Evolutionary conservation across 1,139 yeast genomes (phyloP), one percentile per base, ranked within the genome.

Genomic region (Sugiyamaella xylanicola): DNA sequence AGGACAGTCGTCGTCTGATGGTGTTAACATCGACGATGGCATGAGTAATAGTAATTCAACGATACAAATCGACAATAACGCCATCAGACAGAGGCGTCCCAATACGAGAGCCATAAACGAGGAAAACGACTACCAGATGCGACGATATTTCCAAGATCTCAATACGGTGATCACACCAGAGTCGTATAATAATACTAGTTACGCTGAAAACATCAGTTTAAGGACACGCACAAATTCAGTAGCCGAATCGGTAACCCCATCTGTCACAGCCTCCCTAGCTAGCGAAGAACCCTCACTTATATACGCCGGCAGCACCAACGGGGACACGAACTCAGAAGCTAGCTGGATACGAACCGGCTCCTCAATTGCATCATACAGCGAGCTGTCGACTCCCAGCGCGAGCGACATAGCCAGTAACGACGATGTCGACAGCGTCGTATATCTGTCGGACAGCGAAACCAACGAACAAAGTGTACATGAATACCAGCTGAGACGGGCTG

Each of bases 281-380:
- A 56, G 59, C 42, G 59, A 56, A 13, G 57, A 54, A 49, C 60
- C 60, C 4, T 58, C 60, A 5, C 37, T 58, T 27, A 35, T 53
- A 40, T 58, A 58, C 27, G 55, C 56, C 9, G 41, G 48, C 19
- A 29, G 39, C 16, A 44, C 42, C 15, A 21, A 48, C 17, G 51
- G 51, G 27, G 58, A 47, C 40, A 44, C 51, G 35, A 42, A 45
- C 41, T 53, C 60, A 15, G 61, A 58, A 11, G 57, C 58, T 4
- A 59, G 63, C 32, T 61, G 64, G 64, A 59, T 58, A 16, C 56
- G 61, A 3, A 56, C 63, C 19, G 59, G 56, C 19, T 55, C 61
- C n/a, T 53, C 61, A 8, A 54, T 54, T 7, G 60, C 58, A 42
- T 58, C 63, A 29, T 59, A 51, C 45, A 59, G 63, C n/a, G 65